phyloP scores from a whole-genome alignment of 257 asterid species.

The Solanum tacnaense region DNA sequence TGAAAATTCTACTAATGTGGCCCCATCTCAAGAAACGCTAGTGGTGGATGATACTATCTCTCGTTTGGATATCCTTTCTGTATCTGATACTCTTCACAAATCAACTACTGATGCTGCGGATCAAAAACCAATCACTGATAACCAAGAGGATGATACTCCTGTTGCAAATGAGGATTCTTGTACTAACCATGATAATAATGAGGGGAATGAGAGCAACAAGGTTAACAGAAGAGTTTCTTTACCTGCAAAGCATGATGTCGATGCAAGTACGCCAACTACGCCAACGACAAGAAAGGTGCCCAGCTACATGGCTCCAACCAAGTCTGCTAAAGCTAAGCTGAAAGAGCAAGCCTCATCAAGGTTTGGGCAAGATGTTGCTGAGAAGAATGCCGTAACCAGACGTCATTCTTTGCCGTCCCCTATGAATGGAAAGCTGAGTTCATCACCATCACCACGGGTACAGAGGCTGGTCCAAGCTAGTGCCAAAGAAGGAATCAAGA shows the following conservation, averaged over 20 bases:
- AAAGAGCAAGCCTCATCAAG: constrained; percentile 38
- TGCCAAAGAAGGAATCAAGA: constrained; percentile 34
- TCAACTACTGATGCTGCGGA: background rate
- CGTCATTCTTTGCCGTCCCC: constrained; percentile 49
- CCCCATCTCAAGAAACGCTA: background rate
- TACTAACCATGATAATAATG: constrained; percentile 22
- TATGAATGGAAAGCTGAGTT: constrained; percentile 23
- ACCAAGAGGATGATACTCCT: constrained; percentile 3
- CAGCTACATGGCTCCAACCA: constrained; percentile 59
- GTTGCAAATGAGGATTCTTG: background rate
- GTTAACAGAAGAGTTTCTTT: constrained; percentile 27
- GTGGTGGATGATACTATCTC: background rate
- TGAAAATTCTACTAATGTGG: background rate
- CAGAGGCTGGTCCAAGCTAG: constrained; percentile 32
- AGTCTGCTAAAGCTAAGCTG: constrained; percentile 48
- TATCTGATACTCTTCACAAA: background rate
- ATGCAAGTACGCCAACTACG: constrained; percentile 5
- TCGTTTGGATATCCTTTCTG: constrained; percentile 2
- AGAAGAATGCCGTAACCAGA: constrained; percentile 27
- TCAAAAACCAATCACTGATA: background rate
- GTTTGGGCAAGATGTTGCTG: constrained; percentile 29
- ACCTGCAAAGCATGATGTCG: constrained; percentile 24
- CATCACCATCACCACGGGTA: constrained; percentile 50
- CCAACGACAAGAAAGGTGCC: constrained; percentile 23
- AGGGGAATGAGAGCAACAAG: constrained; percentile 12